Evolutionary conservation across 2,329 filamentous ascomycete species (phyloP).

Genomic region (Aspergillus latus): DNA sequence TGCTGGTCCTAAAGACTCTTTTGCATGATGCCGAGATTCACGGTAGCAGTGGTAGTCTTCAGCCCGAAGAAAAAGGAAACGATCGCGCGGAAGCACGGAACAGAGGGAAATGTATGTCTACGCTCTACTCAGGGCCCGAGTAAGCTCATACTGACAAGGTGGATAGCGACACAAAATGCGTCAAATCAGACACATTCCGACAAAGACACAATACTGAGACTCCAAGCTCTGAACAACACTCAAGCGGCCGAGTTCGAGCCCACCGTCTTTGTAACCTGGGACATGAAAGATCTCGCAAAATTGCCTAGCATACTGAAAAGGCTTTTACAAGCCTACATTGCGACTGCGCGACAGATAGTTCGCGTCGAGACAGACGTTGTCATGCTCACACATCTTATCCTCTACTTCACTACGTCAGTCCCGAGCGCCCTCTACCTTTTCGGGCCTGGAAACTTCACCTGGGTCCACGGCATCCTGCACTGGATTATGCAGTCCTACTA

Average conservation of each 20-base stretch:
- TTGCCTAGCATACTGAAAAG: slow-evolving; percentile 47
- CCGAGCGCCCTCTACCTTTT: slow-evolving; percentile 68
- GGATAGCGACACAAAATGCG: slow-evolving; percentile 1
- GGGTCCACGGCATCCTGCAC: slow-evolving; percentile 66
- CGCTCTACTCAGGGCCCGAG: background rate
- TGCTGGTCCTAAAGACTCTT: slow-evolving; percentile 41
- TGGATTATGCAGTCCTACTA: slow-evolving; percentile 66
- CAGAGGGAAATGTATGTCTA: background rate
- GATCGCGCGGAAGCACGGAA: background rate
- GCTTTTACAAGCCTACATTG: slow-evolving; percentile 61
- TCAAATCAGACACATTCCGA: background rate
- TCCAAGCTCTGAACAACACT: slow-evolving; percentile 53
- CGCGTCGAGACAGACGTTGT: slow-evolving; percentile 71
- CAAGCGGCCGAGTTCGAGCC: slow-evolving; percentile 52
- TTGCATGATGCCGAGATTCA: slow-evolving; percentile 29
- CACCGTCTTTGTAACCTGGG: slow-evolving; percentile 56
- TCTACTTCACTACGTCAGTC: slow-evolving; percentile 69
- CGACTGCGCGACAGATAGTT: slow-evolving; percentile 56
- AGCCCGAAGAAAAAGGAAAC: background rate
- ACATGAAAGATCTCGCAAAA: slow-evolving; percentile 47
- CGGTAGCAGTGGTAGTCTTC: background rate
- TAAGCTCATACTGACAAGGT: slow-evolving; percentile 12
- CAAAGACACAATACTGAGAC: slow-evolving; percentile 39
- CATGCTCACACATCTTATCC: slow-evolving; percentile 72
- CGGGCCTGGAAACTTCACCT: slow-evolving; percentile 58